These are phyloP conservation scores for Torulaspora gathmanii DNA, from an alignment of 805 yeast genomes.

Conservation along the genomic window DNA sequence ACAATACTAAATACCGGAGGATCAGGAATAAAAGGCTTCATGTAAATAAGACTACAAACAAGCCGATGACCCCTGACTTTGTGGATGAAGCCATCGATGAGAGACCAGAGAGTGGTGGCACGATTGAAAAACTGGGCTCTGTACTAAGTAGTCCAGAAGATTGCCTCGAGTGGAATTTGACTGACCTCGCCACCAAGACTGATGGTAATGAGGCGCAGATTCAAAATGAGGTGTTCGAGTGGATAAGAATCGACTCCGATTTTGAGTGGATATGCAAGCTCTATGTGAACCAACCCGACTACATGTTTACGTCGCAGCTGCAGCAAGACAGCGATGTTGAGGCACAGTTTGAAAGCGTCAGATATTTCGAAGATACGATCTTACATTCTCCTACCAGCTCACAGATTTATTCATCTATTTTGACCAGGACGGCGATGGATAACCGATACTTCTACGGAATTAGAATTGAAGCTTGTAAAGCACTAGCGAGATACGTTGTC, in stretches of 20 bases:
- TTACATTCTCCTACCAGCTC: slow-evolving; percentile 24
- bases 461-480: slow-evolving; percentile 78
- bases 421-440: slow-evolving; percentile 80
- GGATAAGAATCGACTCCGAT: slow-evolving; percentile 97
- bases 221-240: slow-evolving; percentile 83
- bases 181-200: slow-evolving; percentile 58
- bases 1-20: slow-evolving; percentile 88
- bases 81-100: slow-evolving; percentile 26
- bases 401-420: slow-evolving; percentile 65
- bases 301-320: slow-evolving; percentile 89
- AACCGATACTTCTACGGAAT: slow-evolving; percentile 82
- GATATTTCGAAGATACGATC: slow-evolving; percentile 55
- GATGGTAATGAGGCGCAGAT: slow-evolving; percentile 31
- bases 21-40: slow-evolving; percentile 53
- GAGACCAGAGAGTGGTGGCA: slow-evolving; percentile 27
- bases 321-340: slow-evolving; percentile 95
- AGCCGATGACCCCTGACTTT: slow-evolving; percentile 22
- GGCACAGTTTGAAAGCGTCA: slow-evolving; percentile 83
- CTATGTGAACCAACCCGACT: slow-evolving; percentile 82
- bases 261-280: slow-evolving; percentile 91
- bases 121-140: slow-evolving; percentile 55
- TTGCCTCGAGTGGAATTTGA: slow-evolving; percentile 62
- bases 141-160: slow-evolving; percentile 60
- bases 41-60: slow-evolving; percentile 41
- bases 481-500: slow-evolving; percentile 65